These are phyloP conservation scores for Gentiana macrophylla DNA, from an alignment of 257 asterid genomes.

Conservation along the genomic window DNA sequence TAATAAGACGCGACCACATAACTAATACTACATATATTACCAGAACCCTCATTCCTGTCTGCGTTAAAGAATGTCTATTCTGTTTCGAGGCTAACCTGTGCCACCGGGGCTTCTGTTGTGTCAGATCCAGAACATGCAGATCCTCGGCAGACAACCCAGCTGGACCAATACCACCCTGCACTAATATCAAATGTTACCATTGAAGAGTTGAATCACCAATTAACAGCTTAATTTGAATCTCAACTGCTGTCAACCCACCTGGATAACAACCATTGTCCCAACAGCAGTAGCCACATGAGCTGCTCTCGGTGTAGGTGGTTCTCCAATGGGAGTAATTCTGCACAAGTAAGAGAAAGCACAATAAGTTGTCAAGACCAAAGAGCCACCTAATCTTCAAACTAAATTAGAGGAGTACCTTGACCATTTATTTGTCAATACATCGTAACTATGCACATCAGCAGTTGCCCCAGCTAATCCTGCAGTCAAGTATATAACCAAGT, in stretches of 20 bases:
- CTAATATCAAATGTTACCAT: conserved; percentile 8
- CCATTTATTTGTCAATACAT: conserved; percentile 89
- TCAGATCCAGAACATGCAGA: conserved; percentile 95
- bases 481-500: conserved; percentile 15
- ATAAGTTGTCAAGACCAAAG: too few species aligned
- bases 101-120: conserved; percentile 96
- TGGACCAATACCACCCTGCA: conserved; percentile 99
- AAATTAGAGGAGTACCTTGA: conserved; percentile 47
- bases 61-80: neutral
- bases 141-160: conserved; percentile 99
- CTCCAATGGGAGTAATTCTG: conserved; percentile 94
- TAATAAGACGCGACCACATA: too few species aligned
- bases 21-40: neutral
- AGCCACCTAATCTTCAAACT: too few species aligned
- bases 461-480: conserved; percentile 99
- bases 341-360: conserved; percentile 11
- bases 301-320: conserved; percentile 99
- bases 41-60: neutral
- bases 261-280: conserved; percentile 99
- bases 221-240: conserved; percentile 8
- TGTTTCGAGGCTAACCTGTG: conserved; percentile 54
- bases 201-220: conserved; percentile 5
- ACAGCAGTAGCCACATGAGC: conserved; percentile 99
- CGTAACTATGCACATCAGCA: conserved; percentile 93
- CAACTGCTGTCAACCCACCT: conserved; percentile 39